Conservation (phyloP, 495 filamentous ascomycete genomes). For the Tuber indicum region DNA sequence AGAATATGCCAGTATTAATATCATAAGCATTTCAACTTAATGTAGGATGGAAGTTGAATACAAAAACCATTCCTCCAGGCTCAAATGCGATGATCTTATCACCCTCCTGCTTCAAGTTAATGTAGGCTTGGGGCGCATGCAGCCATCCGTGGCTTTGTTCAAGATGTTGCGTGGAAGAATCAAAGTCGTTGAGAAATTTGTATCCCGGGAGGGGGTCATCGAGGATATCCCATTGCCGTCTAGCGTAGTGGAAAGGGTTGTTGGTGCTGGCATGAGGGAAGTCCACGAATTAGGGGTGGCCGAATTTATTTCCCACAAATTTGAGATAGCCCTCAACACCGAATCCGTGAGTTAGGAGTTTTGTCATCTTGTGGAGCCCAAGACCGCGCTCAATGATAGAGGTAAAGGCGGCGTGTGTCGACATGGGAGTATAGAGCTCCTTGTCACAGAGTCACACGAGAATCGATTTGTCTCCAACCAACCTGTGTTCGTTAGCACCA, state of each 20-base stretch:
- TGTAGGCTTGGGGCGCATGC: constrained; percentile 75
- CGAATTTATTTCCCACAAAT: constrained; percentile 98
- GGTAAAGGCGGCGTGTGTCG: constrained; percentile 69
- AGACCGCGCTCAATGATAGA: constrained; percentile 87
- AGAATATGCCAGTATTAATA: background rate
- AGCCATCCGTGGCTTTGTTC: constrained; percentile 93
- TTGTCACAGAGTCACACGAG: constrained; percentile 99
- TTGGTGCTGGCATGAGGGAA: constrained; percentile 91
- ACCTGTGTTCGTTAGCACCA: constrained; percentile 47
- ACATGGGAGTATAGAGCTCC: constrained; percentile 98
- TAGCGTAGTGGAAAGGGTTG: constrained; percentile 95
- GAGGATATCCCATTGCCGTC: constrained; percentile 87
- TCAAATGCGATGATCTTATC: constrained; percentile 98
- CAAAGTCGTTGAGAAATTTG: constrained; percentile 88
- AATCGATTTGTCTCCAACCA: constrained; percentile 92
- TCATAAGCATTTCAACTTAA: constrained; percentile 19
- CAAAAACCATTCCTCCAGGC: constrained; percentile 78
- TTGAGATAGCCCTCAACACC: constrained; percentile 97
- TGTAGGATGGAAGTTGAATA: constrained; percentile 94
- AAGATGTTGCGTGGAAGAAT: constrained; percentile 77
- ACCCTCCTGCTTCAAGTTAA: constrained; percentile 84
- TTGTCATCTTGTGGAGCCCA: constrained; percentile 92
- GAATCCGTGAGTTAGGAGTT: constrained; percentile 81
- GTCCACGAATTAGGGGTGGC: constrained; percentile 98
- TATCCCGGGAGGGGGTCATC: constrained; percentile 83